Conservation (phyloP, 2,329 filamentous ascomycete species). For the Phoma sp. region DNA sequence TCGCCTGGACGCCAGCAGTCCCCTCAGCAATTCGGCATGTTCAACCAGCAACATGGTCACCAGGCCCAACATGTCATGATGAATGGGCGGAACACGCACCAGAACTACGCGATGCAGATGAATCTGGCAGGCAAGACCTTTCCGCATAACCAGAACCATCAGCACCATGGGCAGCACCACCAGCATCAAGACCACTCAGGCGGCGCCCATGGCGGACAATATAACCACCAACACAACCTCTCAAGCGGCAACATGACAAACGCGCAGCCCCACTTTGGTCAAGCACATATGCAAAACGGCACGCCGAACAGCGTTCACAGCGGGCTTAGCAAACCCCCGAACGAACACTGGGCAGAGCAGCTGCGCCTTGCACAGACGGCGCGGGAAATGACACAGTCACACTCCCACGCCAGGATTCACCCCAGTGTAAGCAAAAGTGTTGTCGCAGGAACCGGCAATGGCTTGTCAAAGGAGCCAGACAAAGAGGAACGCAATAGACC, state of each 20-base stretch:
- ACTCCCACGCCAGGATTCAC: slow-evolving; percentile 77
- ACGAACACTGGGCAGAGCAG: slow-evolving; percentile 86
- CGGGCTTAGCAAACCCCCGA: slow-evolving; percentile 63
- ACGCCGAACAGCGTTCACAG: slow-evolving; percentile 62
- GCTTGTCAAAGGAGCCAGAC: slow-evolving; percentile 56
- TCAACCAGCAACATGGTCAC: slow-evolving; percentile 67
- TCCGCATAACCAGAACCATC: slow-evolving; percentile 62
- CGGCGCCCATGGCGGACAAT: slow-evolving; percentile 58
- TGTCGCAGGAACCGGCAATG: slow-evolving; percentile 58
- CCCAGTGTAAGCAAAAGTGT: slow-evolving; percentile 73
- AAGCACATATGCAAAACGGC: slow-evolving; percentile 65
- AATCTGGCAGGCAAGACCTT: slow-evolving; percentile 71
- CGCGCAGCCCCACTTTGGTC: slow-evolving; percentile 67
- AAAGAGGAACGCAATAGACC: slow-evolving; percentile 69
- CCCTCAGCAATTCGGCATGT: slow-evolving; percentile 67
- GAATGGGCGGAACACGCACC: slow-evolving; percentile 71
- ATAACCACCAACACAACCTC: slow-evolving; percentile 68
- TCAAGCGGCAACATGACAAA: slow-evolving; percentile 68
- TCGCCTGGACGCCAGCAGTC: slow-evolving; percentile 59
- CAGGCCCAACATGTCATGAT: slow-evolving; percentile 77
- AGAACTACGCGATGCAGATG: slow-evolving; percentile 59
- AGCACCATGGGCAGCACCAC: slow-evolving; percentile 61
- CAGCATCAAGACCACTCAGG: slow-evolving; percentile 64
- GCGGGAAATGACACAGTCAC: slow-evolving; percentile 68
- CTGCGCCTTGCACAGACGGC: slow-evolving; percentile 79